Evolutionary conservation across 768 basidiomycete genomes (phyloP), one percentile per base, ranked within the genome.

Genomic region (Lactarius psammicola): DNA sequence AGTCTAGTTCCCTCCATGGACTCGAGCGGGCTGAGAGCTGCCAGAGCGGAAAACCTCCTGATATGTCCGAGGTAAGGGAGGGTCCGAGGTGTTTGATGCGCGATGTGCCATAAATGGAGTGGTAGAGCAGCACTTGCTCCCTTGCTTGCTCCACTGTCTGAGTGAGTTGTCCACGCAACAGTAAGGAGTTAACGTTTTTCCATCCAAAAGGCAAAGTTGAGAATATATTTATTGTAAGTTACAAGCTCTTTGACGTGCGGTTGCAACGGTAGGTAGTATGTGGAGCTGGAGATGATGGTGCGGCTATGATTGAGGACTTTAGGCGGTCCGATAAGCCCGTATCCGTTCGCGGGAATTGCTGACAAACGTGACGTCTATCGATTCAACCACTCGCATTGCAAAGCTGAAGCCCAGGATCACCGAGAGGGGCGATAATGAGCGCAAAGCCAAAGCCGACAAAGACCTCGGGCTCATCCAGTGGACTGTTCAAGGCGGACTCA

Each of bases 401-500:
- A 44, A n/a, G 55, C 30, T 56, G 10, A 31, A 13, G 30, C 55
- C 11, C 13, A 33, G 5, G 34, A 5, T 38, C 23, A 3, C 20
- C 56, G 7, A 34, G 23, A 20, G 28, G n/a, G 20, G 26, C 59
- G 38, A 59, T 31, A 36, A 69, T 63, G 66, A 68, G 26, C 28
- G 8, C 66, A 56, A 68, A 69, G 36, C 68, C 44, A 59, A 69
- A 69, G 34, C 20, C 66, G 8, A 28, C 68, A 40, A 69, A 69
- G 51, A 11, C 66, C 26, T 31, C 67, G 0, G 59, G 55, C 11
- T 66, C 66, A n/a, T 63, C 68, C 3, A 60, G 63, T 4, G 68
- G 68, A 23, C 40, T 69, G 33, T 69, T 64, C n/a, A 69, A 69
- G 56, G 55, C 70, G 20, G 70, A 71, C 0, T 70, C 70, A 2